These are phyloP conservation scores for Mortierella sp. DNA, from an alignment of 371 early-diverging fungal species.

Conservation along the genomic window DNA sequence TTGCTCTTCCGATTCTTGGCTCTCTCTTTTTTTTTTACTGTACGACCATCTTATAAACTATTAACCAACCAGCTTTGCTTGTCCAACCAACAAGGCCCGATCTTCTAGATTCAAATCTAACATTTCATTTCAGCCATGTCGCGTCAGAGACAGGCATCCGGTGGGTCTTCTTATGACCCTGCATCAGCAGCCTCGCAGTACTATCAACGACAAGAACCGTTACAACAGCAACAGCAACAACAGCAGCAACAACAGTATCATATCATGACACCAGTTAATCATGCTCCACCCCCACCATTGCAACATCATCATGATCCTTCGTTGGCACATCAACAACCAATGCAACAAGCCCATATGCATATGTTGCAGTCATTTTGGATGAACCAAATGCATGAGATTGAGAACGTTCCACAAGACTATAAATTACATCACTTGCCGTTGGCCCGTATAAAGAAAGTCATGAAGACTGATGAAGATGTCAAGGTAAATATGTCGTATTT, in stretches of 20 bases:
- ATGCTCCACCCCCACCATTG: conserved; percentile 49
- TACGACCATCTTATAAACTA: neutral
- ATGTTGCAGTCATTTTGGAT: conserved; percentile 65
- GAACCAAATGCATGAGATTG: conserved; percentile 64
- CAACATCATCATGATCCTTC: conserved; percentile 53
- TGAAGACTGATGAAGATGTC: conserved; percentile 99
- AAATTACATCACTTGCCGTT: conserved; percentile 96
- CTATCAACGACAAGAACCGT: conserved; percentile 25
- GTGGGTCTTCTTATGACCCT: conserved; percentile 40
- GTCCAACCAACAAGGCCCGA: neutral
- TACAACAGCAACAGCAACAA: conserved; percentile 14
- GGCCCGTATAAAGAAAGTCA: conserved; percentile 99
- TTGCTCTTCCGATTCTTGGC: neutral
- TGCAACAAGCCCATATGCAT: conserved; percentile 58
- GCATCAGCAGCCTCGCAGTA: conserved; percentile 19
- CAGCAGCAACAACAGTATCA: conserved; percentile 40
- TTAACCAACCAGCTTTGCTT: neutral
- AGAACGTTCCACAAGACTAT: conserved; percentile 79
- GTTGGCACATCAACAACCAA: conserved; percentile 52
- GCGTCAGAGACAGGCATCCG: conserved; percentile 37
- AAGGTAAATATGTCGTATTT: conserved; percentile 69
- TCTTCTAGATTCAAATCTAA: neutral
- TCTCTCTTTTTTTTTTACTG: conserved; percentile 1
- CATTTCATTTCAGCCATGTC: conserved; percentile 22
- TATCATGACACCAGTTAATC: conserved; percentile 37